Evolutionary conservation across 2,329 filamentous ascomycete genomes (phyloP).

Genomic region (Colletotrichum sansevieriae): DNA sequence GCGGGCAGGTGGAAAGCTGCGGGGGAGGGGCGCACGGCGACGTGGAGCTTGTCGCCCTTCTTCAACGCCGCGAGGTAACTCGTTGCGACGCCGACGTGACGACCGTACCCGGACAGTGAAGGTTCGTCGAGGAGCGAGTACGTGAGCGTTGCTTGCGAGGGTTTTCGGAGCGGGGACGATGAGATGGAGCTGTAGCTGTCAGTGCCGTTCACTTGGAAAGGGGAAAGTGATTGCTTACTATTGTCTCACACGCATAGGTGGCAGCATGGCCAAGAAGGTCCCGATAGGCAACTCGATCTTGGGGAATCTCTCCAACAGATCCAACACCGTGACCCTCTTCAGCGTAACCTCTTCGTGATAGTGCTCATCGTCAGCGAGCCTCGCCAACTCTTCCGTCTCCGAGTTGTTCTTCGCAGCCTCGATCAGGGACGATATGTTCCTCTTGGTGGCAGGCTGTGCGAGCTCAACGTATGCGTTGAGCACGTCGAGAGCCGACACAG

Average conservation of each 20-base stretch:
- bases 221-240: constrained; percentile 44
- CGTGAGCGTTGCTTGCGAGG: constrained; percentile 69
- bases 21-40: constrained; percentile 63
- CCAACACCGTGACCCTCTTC: constrained; percentile 68
- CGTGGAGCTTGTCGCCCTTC: constrained; percentile 57
- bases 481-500: constrained; percentile 73
- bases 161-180: constrained; percentile 72
- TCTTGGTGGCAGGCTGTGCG: constrained; percentile 78
- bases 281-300: constrained; percentile 67
- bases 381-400: constrained; percentile 49
- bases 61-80: constrained; percentile 68
- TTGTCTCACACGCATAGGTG: constrained; percentile 66
- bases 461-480: constrained; percentile 81
- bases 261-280: constrained; percentile 73
- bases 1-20: constrained; percentile 58
- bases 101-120: constrained; percentile 61
- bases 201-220: background rate
- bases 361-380: constrained; percentile 51
- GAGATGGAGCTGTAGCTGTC: constrained; percentile 68
- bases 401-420: constrained; percentile 48
- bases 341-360: constrained; percentile 56
- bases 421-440: constrained; percentile 52
- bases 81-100: constrained; percentile 71
- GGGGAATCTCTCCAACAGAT: constrained; percentile 71
- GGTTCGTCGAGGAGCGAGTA: constrained; percentile 70